Evolutionary conservation across 164 flowering plant species (phyloP).

Genomic region (Liriodendron chinense): DNA sequence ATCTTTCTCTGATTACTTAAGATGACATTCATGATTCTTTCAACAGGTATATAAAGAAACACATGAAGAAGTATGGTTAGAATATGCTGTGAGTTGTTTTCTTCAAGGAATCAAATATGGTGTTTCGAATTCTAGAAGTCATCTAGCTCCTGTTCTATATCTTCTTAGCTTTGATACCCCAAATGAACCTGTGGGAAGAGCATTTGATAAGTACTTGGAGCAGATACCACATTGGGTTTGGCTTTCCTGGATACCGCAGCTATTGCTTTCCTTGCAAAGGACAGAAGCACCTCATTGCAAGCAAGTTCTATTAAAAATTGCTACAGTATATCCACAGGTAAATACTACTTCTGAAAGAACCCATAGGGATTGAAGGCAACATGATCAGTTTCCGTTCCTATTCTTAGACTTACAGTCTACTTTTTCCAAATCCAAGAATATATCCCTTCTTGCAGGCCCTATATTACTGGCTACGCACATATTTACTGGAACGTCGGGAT

Average conservation of each 20-base stretch:
- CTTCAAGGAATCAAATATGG: constrained; percentile 98
- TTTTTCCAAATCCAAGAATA: not conserved
- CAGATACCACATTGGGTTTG: constrained; percentile 98
- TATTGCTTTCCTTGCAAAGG: constrained; percentile 91
- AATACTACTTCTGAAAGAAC: not conserved
- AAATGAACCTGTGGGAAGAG: constrained; percentile 81
- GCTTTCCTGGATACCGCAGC: constrained; percentile 99
- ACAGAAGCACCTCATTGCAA: constrained; percentile 94
- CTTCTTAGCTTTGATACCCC: constrained; percentile 95
- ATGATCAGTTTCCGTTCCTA: constrained; percentile 2
- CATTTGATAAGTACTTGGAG: constrained; percentile 87
- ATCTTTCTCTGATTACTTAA: not conserved
- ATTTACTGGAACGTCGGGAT: constrained; percentile 96
- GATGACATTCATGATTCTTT: constrained; percentile 3
- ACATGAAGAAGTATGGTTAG: constrained; percentile 89
- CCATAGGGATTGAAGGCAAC: not conserved
- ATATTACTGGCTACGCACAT: constrained; percentile 98
- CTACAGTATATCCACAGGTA: constrained; percentile 94
- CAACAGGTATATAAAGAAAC: constrained; percentile 86
- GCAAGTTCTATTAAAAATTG: constrained; percentile 80
- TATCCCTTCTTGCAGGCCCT: constrained; percentile 54
- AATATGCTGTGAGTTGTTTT: constrained; percentile 96
- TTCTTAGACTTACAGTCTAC: constrained; percentile 3
- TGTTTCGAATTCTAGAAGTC: constrained; percentile 87
- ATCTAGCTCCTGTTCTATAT: constrained; percentile 88